Conservation (phyloP, 2,329 filamentous ascomycete genomes). For the Fusarium sacchari region DNA sequence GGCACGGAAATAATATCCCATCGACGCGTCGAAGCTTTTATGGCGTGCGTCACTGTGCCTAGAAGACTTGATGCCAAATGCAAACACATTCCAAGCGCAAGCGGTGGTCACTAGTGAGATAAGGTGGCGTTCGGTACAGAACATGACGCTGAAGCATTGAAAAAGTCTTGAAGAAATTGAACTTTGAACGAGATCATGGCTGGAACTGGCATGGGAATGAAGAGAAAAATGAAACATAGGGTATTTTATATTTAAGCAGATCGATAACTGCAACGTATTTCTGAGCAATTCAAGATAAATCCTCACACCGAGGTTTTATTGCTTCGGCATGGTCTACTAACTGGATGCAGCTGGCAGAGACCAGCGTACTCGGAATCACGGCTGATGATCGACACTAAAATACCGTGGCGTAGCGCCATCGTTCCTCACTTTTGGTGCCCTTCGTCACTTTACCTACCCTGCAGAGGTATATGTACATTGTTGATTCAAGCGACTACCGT, state of each 20-base stretch:
- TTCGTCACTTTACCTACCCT: neutral
- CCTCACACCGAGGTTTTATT: too few relatives aligned
- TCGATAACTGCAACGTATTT: neutral
- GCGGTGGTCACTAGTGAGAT: too few relatives aligned
- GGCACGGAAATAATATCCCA: neutral
- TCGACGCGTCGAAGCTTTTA: neutral
- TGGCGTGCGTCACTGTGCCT: neutral
- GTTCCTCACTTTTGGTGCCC: neutral
- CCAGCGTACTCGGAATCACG: neutral
- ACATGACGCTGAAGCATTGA: accelerated
- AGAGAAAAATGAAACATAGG: accelerated
- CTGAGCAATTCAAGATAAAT: neutral
- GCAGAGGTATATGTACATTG: neutral
- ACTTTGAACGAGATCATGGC: neutral
- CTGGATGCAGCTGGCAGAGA: neutral
- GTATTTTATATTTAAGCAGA: neutral
- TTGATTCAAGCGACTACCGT: neutral
- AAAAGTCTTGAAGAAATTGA: neutral
- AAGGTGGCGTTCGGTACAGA: neutral
- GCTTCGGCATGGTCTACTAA: neutral
- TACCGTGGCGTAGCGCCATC: neutral
- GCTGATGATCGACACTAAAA: neutral
- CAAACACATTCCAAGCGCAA: neutral
- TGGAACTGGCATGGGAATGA: accelerated
- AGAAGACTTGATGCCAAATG: neutral